These are phyloP conservation scores for Aspergillus pseudoterreus DNA, from an alignment of 2,329 filamentous ascomycete species.

Conservation along the genomic window DNA sequence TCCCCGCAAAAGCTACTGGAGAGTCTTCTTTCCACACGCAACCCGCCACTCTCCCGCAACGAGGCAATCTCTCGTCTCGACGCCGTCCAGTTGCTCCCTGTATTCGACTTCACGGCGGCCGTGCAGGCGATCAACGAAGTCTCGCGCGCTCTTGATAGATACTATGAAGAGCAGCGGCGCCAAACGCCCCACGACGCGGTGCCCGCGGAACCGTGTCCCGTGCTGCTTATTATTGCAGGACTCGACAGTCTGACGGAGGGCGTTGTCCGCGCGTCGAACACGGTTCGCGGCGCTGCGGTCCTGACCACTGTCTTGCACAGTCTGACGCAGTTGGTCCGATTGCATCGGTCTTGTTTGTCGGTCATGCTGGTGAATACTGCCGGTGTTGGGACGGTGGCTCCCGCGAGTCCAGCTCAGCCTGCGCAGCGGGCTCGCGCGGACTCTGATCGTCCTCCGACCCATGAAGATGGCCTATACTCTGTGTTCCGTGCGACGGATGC, in stretches of 20 bases:
- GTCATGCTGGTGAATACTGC: constrained; percentile 37
- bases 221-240: constrained; percentile 31
- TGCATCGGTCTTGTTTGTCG: constrained; percentile 25
- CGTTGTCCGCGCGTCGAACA: constrained; percentile 36
- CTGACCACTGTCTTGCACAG: constrained; percentile 30
- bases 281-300: constrained; percentile 30
- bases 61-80: constrained; percentile 31
- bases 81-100: constrained; percentile 30
- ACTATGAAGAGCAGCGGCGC: not conserved
- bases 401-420: not conserved
- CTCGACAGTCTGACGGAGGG: constrained; percentile 36
- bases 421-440: not conserved
- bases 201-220: not conserved
- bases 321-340: constrained; percentile 30
- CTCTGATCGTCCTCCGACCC: not conserved
- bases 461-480: constrained; percentile 23
- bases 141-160: constrained; percentile 21
- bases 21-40: not conserved
- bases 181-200: not conserved
- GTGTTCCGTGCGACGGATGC: constrained; percentile 20
- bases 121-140: constrained; percentile 30
- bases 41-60: constrained; percentile 17
- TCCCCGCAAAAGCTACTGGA: constrained; percentile 27
- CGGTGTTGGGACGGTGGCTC: constrained; percentile 21
- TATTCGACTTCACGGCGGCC: constrained; percentile 28